Evolutionary conservation across 2,329 filamentous ascomycete genomes (phyloP), one percentile per base, ranked within the genome.

Genomic region (Claviceps quebecensis): DNA sequence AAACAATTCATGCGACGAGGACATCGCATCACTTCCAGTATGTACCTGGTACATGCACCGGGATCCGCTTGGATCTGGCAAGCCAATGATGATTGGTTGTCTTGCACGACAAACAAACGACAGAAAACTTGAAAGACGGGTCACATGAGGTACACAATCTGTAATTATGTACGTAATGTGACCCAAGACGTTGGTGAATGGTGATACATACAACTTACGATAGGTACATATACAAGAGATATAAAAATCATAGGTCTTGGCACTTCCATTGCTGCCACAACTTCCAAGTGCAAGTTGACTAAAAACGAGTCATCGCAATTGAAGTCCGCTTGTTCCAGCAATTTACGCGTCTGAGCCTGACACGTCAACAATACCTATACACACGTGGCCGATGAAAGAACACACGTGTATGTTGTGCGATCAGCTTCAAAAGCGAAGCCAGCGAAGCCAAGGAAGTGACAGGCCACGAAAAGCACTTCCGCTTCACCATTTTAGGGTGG

Each of bases 81-180:
- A 36, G 39, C 47, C 38, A 37, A 41, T 48, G 37, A 48, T 48
- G 19, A 48, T 48, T 48, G 47, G 47, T 13, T 45, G n/a, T 8
- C 29, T 29, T 45, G 29, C 9, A 9, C 29, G 4, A 34, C 29
- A 34, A 34, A 29, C 3, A 34, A 34, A 34, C 14, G 23, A 5
- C 23, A 45, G 13, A 8, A 29, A 29, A 29, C 26, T 29, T 29
- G 26, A 29, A 29, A 34, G 9, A 34, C 19, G 19, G 19, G 19
- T 19, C 19, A 19, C 19, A 19, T 19, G 19, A 19, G 19, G 19
- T 19, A 19, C n/a, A n/a, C n/a, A 11, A 29, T 29, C 29, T 34
- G 29, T 11, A 34, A 34, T 8, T 29, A 26, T 26, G 2, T 3
- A 29, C 8, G 7, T 11, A 4, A 34, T 9, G 9, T 34, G 9